Percentiles rank a stretch among this genome's conserved stretches.
Evolutionary conservation across 2,329 filamentous ascomycete genomes (phyloP).

Genomic region (Incumbomyces delicatus): DNA sequence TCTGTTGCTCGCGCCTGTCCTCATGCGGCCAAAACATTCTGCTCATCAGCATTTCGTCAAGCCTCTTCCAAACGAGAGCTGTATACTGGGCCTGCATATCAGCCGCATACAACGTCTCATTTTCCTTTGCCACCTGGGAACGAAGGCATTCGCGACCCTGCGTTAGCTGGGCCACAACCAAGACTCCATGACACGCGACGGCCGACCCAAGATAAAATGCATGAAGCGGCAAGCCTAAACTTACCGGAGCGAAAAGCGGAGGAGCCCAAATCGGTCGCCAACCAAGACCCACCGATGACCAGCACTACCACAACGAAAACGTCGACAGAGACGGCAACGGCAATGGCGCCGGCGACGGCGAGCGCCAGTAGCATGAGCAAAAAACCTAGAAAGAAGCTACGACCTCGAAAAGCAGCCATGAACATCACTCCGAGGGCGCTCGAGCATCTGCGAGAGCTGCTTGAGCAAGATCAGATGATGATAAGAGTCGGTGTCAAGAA

Average conservation of each 20-base stretch:
- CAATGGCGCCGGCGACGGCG: slow-evolving; percentile 5
- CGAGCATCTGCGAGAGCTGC: slow-evolving; percentile 62
- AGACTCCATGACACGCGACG: slow-evolving; percentile 39
- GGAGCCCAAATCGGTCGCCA: slow-evolving; percentile 46
- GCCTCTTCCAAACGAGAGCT: slow-evolving; percentile 50
- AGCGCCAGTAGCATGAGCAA: slow-evolving; percentile 38
- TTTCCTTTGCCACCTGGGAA: slow-evolving; percentile 49
- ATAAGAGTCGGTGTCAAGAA: slow-evolving; percentile 93
- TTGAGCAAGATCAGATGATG: slow-evolving; percentile 78
- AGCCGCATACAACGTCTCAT: slow-evolving; percentile 48
- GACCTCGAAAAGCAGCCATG: slow-evolving; percentile 83
- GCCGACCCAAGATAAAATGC: slow-evolving; percentile 29
- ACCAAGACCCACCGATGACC: too few species aligned
- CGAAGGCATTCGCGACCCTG: slow-evolving; percentile 49
- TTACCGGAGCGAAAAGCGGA: slow-evolving; percentile 58
- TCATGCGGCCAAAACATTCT: slow-evolving; percentile 37
- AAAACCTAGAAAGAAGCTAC: slow-evolving; percentile 54
- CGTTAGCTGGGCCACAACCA: slow-evolving; percentile 46
- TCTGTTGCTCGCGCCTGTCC: slow-evolving; percentile 26
- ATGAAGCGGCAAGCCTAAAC: slow-evolving; percentile 33
- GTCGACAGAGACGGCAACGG: slow-evolving; percentile 2
- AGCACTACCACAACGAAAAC: slow-evolving; percentile 10
- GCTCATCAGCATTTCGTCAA: slow-evolving; percentile 32
- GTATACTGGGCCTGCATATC: slow-evolving; percentile 48
- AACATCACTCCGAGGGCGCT: slow-evolving; percentile 73